phyloP scores from a whole-genome alignment of 331 rosid species.

The Dryas integrifolia region DNA sequence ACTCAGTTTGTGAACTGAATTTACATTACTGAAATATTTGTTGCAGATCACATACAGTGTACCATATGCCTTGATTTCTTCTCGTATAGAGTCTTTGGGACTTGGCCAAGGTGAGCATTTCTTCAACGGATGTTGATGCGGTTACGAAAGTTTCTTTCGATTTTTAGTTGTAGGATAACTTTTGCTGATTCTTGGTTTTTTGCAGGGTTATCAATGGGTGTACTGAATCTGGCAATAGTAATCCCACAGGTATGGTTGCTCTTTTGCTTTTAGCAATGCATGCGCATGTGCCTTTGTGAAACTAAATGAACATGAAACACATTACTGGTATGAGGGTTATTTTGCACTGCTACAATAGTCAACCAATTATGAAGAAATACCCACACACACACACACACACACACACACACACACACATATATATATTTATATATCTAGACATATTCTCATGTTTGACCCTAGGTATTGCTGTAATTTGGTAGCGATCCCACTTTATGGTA shows the following conservation, averaged over 20 bases:
- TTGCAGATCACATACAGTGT: conserved; percentile 89
- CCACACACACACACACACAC: too few relatives aligned
- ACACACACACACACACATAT: not conserved
- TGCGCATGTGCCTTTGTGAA: not conserved
- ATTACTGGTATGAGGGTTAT: not conserved
- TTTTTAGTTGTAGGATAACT: conserved; percentile 17
- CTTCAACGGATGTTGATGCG: conserved; percentile 6
- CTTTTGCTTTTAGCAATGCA: conserved; percentile 6
- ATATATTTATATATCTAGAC: too few relatives aligned
- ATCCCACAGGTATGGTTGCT: conserved; percentile 72
- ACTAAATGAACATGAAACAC: not conserved
- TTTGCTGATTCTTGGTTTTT: conserved; percentile 36
- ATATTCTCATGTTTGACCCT: not conserved
- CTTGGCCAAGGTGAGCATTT: conserved; percentile 77
- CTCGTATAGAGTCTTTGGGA: conserved; percentile 82
- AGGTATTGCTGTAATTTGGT: not conserved
- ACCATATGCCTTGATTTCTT: conserved; percentile 80
- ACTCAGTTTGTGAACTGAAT: conserved; percentile 5
- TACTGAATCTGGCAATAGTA: conserved; percentile 85
- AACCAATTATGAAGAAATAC: not conserved
- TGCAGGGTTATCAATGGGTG: conserved; percentile 92
- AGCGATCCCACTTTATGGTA: not conserved
- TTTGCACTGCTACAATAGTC: not conserved
- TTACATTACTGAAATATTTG: conserved; percentile 17
- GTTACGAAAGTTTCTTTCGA: conserved; percentile 12